Base-by-base conservation (phyloP, 768 basidiomycete species). In the Gloeostereum incarnatum region DNA sequence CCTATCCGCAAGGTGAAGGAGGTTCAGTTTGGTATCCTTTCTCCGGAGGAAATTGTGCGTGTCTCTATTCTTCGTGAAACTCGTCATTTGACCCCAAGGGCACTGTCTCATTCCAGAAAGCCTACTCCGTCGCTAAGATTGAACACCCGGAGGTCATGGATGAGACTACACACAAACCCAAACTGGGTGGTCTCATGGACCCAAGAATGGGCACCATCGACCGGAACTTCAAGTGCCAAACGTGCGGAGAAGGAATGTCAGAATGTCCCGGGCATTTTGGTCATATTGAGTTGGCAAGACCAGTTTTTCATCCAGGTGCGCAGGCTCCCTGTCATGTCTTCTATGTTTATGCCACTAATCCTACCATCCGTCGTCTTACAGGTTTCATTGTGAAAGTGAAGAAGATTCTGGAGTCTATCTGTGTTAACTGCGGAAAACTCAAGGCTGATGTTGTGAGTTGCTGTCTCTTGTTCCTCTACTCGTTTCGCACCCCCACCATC, bases 241-340 rank as follows among this genome's bases (percentile, higher is more conserved):
- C 96, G 20, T 98, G 96, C 59, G 93, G 92, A 48, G 96, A 99
- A 72, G 94, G 93, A n/a, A 97, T 98, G 93, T 83, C 91, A 13
- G 96, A 98, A 58, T 99, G 96, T 66, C 93, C 96, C 19, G 96
- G 96, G 36, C 96, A 98, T 60, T 99, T 99, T 66, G 96, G 96
- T 39, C 93, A 98, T 58, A 90, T 99, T 53, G 96, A 99, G 64
- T 67, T 99, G 53, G 90, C 90, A 31, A 72, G 91, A 50, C 92
- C 94, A n/a, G 90, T 96, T 23, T 98, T 92, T 55, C 94, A 98
- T 60, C 85, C 90, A 60, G 91, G 90, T 89, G 60, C 45, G 81
- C 71, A 18, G 7, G 18, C 6, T 39, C 24, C 26, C 5, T 30
- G 4, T 16, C 34, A 6, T 30, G 20, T 27, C 38, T 20, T 42